phyloP scores from a whole-genome alignment of 2,329 filamentous ascomycete species.

The Camillea tinctor region DNA sequence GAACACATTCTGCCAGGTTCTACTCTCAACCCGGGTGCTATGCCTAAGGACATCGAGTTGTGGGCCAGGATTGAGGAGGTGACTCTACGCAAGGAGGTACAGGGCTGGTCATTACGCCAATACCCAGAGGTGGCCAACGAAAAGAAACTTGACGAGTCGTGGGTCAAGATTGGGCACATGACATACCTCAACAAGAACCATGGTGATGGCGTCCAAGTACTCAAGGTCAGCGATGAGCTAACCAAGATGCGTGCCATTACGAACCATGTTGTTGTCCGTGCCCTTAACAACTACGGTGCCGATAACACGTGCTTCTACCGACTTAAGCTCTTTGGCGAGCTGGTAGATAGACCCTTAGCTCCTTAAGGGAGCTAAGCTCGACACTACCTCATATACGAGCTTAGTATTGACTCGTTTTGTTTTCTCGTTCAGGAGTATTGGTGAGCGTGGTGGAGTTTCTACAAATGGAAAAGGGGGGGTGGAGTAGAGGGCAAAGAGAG shows the following conservation, averaged over 20 bases:
- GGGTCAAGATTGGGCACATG: slow-evolving; percentile 58
- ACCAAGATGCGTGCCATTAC: slow-evolving; percentile 47
- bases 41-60: slow-evolving; percentile 68
- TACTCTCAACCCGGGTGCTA: slow-evolving; percentile 59
- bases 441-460: too few relatives aligned
- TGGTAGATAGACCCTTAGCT: slow-evolving; percentile 19
- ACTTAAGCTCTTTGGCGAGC: slow-evolving; percentile 55
- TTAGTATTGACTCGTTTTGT: too few relatives aligned
- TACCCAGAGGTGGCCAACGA: slow-evolving; percentile 35
- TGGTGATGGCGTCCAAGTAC: slow-evolving; percentile 50
- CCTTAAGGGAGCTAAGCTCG: neutral
- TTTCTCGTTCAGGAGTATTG: too few relatives aligned
- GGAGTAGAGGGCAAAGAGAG: too few relatives aligned
- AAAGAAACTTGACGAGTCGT: slow-evolving; percentile 38
- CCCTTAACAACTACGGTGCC: slow-evolving; percentile 58
- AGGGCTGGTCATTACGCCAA: slow-evolving; percentile 43
- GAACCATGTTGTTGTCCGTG: slow-evolving; percentile 53
- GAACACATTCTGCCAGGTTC: slow-evolving; percentile 67
- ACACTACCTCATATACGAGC: too few relatives aligned
- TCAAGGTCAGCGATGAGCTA: slow-evolving; percentile 52
- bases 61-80: slow-evolving; percentile 59
- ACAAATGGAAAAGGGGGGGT: too few relatives aligned
- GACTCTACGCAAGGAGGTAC: slow-evolving; percentile 38
- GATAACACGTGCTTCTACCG: slow-evolving; percentile 67
- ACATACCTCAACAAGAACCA: slow-evolving; percentile 47